Base-by-base conservation (phyloP, 2,329 filamentous ascomycete species). In the Nigrospora sphaerica region DNA sequence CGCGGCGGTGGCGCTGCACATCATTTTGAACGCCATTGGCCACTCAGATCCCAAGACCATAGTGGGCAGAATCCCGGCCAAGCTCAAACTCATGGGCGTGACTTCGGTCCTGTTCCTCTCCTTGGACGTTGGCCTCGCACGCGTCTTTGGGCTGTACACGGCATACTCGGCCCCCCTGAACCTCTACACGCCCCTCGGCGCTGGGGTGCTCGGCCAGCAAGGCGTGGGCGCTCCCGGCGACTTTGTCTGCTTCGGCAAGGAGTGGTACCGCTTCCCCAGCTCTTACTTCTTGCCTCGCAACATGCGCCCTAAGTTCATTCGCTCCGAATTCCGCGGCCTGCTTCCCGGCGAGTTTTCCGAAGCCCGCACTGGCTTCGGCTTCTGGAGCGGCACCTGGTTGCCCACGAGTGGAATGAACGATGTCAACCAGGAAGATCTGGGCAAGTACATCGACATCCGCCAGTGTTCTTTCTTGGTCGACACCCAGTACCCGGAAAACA, bases 241-340 rank as follows among this genome's bases (percentile, higher is more conserved):
- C 52, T 82, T 75, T 16, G 80, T 98, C 3, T 98, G 93, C 63
- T 79, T 95, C 35, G 90, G 88, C 28, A 98, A 97, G 63, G 93
- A 98, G 62, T 98, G 93, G 93, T 96, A 98, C 65, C 87, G 93
- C 33, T 97, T 96, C 62, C 92, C 93, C 2, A 92, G 87, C 1
- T 95, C 91, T 0, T 97, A 90, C 70, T 90, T 93, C 62, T 73
- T 98, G 3, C 92, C 93, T 0, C 73, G 83, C n/a, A 78, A 81
- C 42, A 87, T 93, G 72, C 84, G 80, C 53, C 86, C 88, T 56
- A 95, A 93, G 56, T 98, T 96, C 59, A 73, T 98, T 56, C 88
- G 86, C 54, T 95, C 88, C 56, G 89, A 93, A 53, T 98, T 98
- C 64, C 78, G 78, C 10, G 93, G 93, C 2, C 72, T 98, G 16